Percentiles rank a stretch among this genome's conserved stretches.
Evolutionary conservation across 805 yeast species (phyloP).

Genomic region (Lipomyces lipofer): DNA sequence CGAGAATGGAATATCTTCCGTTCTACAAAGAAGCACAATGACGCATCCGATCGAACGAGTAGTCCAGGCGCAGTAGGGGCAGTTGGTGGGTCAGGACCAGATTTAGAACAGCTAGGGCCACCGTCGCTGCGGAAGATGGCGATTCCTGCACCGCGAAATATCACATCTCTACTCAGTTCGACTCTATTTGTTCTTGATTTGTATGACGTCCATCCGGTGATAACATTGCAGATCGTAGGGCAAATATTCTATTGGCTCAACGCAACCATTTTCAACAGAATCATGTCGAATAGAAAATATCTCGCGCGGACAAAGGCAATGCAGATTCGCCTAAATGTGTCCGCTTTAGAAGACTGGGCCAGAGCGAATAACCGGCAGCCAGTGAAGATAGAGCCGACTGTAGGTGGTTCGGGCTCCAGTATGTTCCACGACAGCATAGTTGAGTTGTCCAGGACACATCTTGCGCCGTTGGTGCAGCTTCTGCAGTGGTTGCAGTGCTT

Average conservation of each 20-base stretch:
- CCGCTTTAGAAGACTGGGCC: conserved; percentile 92
- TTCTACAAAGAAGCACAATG: conserved; percentile 41
- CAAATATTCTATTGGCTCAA: conserved; percentile 79
- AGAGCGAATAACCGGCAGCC: conserved; percentile 62
- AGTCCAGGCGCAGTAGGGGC: conserved; percentile 3
- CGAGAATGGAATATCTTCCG: conserved; percentile 66
- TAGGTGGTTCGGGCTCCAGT: conserved; percentile 21
- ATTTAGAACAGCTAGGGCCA: conserved; percentile 51
- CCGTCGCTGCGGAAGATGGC: conserved; percentile 78
- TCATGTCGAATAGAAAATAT: conserved; percentile 66
- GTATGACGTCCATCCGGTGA: conserved; percentile 74
- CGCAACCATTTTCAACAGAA: conserved; percentile 67
- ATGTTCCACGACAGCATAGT: conserved; percentile 28
- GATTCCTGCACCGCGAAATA: conserved; percentile 72
- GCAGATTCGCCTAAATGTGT: conserved; percentile 83
- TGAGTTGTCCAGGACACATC: conserved; percentile 63
- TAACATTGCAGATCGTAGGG: conserved; percentile 76
- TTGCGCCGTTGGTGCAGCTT: conserved; percentile 73
- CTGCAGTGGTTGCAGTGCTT: conserved; percentile 90
- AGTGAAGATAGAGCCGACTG: conserved; percentile 35
- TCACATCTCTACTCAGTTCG: conserved; percentile 71
- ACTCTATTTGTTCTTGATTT: conserved; percentile 79
- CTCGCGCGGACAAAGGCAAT: conserved; percentile 81
- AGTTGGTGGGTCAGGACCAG: neutral
- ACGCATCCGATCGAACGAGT: neutral